These are phyloP conservation scores for Metarhizium rileyi DNA, from an alignment of 2,329 filamentous ascomycete genomes.

Conservation along the genomic window DNA sequence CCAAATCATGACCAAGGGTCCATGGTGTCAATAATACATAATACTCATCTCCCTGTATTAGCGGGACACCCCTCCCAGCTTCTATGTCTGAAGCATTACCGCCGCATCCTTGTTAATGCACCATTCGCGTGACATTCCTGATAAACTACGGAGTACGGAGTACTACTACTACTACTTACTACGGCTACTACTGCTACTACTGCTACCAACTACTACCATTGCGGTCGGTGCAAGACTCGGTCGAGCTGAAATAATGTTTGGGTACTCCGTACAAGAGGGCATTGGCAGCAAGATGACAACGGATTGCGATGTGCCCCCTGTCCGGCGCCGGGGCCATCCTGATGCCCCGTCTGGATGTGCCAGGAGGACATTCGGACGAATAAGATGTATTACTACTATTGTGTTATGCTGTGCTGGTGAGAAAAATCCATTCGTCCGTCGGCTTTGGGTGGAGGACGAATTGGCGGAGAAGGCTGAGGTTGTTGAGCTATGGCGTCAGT, in stretches of 20 bases:
- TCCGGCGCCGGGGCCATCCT: background rate
- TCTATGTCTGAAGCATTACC: background rate
- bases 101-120: background rate
- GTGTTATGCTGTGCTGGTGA: background rate
- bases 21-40: background rate
- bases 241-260: background rate
- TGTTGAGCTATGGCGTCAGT: slow-evolving; percentile 5
- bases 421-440: too few relatives aligned
- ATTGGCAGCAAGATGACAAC: background rate
- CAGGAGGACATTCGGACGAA: background rate
- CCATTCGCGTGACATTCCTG: background rate
- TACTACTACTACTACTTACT: background rate
- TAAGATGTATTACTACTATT: background rate
- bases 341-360: background rate
- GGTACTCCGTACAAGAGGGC: background rate
- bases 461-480: background rate
- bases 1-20: background rate
- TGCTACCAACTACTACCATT: background rate
- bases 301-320: background rate
- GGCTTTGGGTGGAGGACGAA: too few relatives aligned
- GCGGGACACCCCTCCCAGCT: background rate
- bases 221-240: background rate
- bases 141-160: background rate
- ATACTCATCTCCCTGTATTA: background rate
- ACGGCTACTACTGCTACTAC: too few relatives aligned